Percentiles rank a stretch among this genome's conserved stretches.
Conservation (phyloP, 345 rosid species). For the Murraya koenigii region DNA sequence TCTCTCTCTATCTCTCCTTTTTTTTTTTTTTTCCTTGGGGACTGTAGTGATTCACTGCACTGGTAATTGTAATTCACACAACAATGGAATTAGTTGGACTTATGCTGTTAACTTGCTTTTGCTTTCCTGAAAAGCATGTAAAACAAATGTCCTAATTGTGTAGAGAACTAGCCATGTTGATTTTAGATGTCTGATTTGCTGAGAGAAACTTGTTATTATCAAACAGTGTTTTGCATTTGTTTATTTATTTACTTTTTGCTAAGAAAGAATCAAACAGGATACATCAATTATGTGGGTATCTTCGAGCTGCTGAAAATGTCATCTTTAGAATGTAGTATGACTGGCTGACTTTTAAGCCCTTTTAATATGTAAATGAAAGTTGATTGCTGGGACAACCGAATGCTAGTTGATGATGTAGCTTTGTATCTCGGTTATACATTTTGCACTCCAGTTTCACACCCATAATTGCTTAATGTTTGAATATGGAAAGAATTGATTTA, state of each 20-base stretch:
- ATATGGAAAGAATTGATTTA: not conserved
- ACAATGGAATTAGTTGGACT: not conserved
- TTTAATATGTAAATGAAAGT: not conserved
- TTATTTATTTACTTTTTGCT: not conserved
- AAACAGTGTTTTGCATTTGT: not conserved
- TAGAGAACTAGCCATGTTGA: not conserved
- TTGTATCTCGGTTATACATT: not conserved
- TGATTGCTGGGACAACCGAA: not conserved
- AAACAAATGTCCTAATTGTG: not conserved
- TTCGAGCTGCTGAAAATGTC: not conserved
- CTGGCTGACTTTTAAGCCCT: not conserved
- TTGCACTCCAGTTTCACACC: not conserved
- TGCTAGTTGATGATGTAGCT: not conserved
- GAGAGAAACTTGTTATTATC: not conserved
- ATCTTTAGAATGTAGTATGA: not conserved
- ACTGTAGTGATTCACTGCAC: not conserved
- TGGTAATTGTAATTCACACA: not conserved
- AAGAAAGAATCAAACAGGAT: not conserved
- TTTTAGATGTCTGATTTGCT: not conserved
- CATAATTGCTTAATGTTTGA: not conserved
- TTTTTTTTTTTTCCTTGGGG: no score
- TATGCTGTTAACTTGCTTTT: not conserved
- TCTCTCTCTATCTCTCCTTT: no score
- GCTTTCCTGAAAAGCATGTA: not conserved
- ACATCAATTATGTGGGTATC: not conserved